Evolutionary conservation across 2,329 filamentous ascomycete genomes (phyloP).

Genomic region (Monosporascus sp.): DNA sequence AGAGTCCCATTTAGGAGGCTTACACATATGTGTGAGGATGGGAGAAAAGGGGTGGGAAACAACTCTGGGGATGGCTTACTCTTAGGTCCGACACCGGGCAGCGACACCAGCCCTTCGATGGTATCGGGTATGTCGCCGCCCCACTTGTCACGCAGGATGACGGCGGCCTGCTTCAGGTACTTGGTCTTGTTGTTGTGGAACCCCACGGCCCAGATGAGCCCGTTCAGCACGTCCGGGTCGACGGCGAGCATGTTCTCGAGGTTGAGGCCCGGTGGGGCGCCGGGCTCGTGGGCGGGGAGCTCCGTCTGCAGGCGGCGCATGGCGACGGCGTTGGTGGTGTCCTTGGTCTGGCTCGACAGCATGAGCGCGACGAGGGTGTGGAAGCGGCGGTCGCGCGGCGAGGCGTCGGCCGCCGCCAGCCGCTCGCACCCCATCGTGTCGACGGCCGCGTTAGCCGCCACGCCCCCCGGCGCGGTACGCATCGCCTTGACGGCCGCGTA

Average conservation of each 20-base stretch:
- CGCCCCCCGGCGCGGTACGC: constrained; percentile 48
- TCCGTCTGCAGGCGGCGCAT: constrained; percentile 76
- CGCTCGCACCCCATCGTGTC: constrained; percentile 96
- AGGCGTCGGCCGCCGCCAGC: constrained; percentile 52
- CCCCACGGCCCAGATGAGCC: constrained; percentile 76
- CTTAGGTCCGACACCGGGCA: constrained; percentile 89
- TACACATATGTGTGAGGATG: too few relatives aligned
- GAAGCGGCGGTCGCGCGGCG: constrained; percentile 60
- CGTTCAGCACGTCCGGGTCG: constrained; percentile 59
- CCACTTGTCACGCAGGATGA: constrained; percentile 67
- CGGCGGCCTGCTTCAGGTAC: constrained; percentile 70
- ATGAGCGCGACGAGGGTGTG: constrained; percentile 86
- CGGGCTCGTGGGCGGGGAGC: constrained; percentile 49
- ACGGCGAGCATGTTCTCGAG: constrained; percentile 74
- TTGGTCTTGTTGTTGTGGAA: constrained; percentile 95
- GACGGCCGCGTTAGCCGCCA: constrained; percentile 72
- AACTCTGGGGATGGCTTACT: constrained; percentile 29
- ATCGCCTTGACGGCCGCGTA: constrained; percentile 76
- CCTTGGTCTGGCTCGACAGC: constrained; percentile 90
- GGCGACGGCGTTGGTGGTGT: constrained; percentile 80
- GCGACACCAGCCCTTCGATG: constrained; percentile 66
- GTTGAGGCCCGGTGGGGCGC: constrained; percentile 53
- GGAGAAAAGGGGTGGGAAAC: too few relatives aligned
- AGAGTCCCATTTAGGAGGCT: too few relatives aligned
- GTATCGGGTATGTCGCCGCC: constrained; percentile 75